phyloP scores from a whole-genome alignment of 441 rosid species.

The Breynia disticha region DNA sequence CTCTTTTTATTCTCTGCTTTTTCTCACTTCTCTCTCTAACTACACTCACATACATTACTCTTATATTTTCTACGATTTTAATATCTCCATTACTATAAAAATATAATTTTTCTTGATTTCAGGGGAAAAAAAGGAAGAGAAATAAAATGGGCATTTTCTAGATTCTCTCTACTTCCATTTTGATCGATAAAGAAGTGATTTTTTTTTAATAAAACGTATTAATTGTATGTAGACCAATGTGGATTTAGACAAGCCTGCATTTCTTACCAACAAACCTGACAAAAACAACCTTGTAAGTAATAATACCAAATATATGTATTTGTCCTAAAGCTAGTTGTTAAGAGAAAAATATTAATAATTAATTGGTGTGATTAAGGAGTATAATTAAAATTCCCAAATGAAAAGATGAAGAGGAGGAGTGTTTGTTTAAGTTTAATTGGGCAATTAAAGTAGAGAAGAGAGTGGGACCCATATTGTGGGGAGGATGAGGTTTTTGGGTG shows the following conservation, averaged over 20 bases:
- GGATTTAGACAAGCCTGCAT: conserved; percentile 1
- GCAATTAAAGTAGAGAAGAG: too few relatives aligned
- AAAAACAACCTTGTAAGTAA: conserved; percentile 2
- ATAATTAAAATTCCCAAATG: too few relatives aligned
- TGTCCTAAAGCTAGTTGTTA: too few relatives aligned
- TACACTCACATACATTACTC: background rate
- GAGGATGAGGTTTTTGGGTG: conserved; percentile 2
- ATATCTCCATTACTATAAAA: too few relatives aligned
- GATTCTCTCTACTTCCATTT: conserved; percentile 47
- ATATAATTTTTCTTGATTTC: conserved; percentile 11
- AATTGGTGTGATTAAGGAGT: too few relatives aligned
- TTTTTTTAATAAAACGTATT: background rate
- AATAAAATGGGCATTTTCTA: conserved; percentile 30
- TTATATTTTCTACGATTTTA: too few relatives aligned
- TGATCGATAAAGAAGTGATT: conserved; percentile 16
- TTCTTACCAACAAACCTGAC: conserved; percentile 13
- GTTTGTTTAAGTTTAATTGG: too few relatives aligned
- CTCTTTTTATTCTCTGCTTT: conserved; percentile 86
- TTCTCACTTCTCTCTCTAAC: conserved; percentile 23
- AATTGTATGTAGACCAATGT: too few relatives aligned
- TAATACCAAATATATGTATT: background rate
- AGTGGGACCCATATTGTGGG: too few relatives aligned
- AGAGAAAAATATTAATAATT: too few relatives aligned
- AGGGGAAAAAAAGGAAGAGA: conserved; percentile 11
- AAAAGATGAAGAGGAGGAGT: too few relatives aligned